phyloP scores from a whole-genome alignment of 805 yeast species.

The Candida easanensis region DNA sequence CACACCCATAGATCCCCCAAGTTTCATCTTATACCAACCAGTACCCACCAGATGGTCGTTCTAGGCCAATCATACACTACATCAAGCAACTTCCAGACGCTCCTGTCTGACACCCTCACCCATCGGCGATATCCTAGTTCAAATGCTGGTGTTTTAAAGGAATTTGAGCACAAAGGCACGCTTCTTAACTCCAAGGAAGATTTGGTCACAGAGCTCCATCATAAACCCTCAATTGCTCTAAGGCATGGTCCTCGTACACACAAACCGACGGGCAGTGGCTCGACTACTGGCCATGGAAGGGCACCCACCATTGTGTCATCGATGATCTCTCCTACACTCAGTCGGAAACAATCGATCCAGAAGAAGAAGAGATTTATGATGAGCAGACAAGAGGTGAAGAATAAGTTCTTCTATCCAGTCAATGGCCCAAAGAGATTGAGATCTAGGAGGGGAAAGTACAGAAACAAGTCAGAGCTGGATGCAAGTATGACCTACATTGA shows the following conservation, averaged over 20 bases:
- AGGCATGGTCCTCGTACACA: conserved; percentile 1
- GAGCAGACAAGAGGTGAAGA: conserved; percentile 19
- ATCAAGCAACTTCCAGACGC: background rate
- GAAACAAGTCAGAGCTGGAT: conserved; percentile 23
- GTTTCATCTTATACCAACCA: background rate
- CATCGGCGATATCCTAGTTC: conserved; percentile 10
- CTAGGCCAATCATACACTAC: background rate
- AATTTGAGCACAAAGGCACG: conserved; percentile 10
- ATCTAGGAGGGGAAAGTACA: conserved; percentile 25
- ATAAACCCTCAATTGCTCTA: conserved; percentile 5
- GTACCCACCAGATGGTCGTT: conserved; percentile 1
- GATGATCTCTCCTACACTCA: conserved; percentile 11
- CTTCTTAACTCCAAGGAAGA: conserved; percentile 9
- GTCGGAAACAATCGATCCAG: conserved; percentile 17
- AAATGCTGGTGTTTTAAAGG: conserved; percentile 8
- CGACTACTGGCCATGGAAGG: conserved; percentile 14
- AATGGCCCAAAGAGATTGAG: conserved; percentile 23
- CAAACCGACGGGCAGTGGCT: background rate
- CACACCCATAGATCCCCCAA: too few relatives aligned
- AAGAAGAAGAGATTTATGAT: conserved; percentile 23
- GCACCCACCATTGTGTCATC: conserved; percentile 23
- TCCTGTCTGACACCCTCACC: conserved; percentile 1
- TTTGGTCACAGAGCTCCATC: background rate
- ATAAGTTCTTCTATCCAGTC: conserved; percentile 24
- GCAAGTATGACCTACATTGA: conserved; percentile 23